phyloP scores from a whole-genome alignment of 179 eudicot species.

The Heliamphora pulchella region DNA sequence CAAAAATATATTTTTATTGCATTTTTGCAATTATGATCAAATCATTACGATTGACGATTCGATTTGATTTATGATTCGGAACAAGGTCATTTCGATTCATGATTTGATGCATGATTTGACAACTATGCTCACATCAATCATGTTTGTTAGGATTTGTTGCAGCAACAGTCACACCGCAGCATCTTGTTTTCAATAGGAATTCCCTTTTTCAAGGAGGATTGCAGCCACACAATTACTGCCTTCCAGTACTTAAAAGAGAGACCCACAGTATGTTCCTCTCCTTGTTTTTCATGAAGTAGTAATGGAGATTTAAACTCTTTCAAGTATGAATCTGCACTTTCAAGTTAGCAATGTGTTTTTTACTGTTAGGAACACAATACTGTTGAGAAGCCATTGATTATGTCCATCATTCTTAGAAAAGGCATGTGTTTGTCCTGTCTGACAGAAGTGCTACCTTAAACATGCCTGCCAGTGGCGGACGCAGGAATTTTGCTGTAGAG shows the following conservation, averaged over 20 bases:
- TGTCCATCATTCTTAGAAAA: neutral
- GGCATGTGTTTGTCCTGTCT: neutral
- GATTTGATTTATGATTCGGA: no score
- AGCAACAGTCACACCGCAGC: constrained; percentile 91
- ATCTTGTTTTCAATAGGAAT: constrained; percentile 80
- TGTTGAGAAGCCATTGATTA: neutral
- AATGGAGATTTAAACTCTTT: neutral
- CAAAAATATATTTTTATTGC: no score
- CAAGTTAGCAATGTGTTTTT: neutral
- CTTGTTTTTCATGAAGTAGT: neutral
- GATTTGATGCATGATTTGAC: no score
- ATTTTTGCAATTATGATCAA: no score
- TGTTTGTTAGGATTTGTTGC: constrained; percentile 58
- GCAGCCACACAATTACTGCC: constrained; percentile 88
- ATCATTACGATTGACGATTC: no score
- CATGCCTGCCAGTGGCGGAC: no score
- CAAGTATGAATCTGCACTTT: neutral
- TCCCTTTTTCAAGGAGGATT: constrained; percentile 89
- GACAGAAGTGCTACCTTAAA: no score
- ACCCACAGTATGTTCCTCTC: constrained; percentile 52
- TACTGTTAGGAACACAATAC: neutral
- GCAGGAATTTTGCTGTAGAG: no score
- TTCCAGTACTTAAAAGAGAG: constrained; percentile 95
- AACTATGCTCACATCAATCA: neutral
- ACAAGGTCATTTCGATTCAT: no score